Conservation (phyloP, 768 basidiomycete genomes). For the Lentinula boryana region DNA sequence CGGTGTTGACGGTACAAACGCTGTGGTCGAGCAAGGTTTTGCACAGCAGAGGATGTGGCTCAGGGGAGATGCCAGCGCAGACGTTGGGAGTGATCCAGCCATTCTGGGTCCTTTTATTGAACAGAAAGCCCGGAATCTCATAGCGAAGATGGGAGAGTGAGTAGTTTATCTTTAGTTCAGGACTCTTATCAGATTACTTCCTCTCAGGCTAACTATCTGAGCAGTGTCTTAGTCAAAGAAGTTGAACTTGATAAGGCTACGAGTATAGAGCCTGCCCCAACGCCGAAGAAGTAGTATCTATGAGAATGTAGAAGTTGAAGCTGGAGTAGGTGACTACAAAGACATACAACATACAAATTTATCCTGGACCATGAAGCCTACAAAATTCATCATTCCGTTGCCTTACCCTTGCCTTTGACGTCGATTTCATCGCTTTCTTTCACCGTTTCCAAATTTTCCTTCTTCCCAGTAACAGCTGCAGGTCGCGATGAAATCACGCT, state of each 20-base stretch:
- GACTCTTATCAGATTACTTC: neutral
- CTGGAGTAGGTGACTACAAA: too few species aligned
- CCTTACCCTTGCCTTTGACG: neutral
- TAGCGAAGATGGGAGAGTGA: slow-evolving; percentile 24
- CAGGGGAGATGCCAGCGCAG: slow-evolving; percentile 1
- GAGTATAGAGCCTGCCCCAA: neutral
- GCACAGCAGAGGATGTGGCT: slow-evolving; percentile 34
- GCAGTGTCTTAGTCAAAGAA: neutral
- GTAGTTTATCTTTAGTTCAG: neutral
- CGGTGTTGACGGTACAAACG: slow-evolving; percentile 25
- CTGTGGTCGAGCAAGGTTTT: slow-evolving; percentile 31
- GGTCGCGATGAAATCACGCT: neutral
- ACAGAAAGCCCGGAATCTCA: slow-evolving; percentile 33
- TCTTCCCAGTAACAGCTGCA: neutral
- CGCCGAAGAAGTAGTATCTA: neutral
- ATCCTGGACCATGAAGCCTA: too few species aligned
- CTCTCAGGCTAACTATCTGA: neutral
- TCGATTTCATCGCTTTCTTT: too few species aligned
- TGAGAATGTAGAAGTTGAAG: too few species aligned
- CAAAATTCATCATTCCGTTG: neutral
- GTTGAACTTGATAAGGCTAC: slow-evolving; percentile 1
- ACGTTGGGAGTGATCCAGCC: slow-evolving; percentile 2
- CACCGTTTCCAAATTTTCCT: neutral
- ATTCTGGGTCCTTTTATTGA: slow-evolving; percentile 36
- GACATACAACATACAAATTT: too few species aligned